Percentiles rank a stretch among this genome's conserved stretches.
These are phyloP conservation scores for Crithidia expoeki DNA, from an alignment of 208 protist genomes.

Conservation along the genomic window DNA sequence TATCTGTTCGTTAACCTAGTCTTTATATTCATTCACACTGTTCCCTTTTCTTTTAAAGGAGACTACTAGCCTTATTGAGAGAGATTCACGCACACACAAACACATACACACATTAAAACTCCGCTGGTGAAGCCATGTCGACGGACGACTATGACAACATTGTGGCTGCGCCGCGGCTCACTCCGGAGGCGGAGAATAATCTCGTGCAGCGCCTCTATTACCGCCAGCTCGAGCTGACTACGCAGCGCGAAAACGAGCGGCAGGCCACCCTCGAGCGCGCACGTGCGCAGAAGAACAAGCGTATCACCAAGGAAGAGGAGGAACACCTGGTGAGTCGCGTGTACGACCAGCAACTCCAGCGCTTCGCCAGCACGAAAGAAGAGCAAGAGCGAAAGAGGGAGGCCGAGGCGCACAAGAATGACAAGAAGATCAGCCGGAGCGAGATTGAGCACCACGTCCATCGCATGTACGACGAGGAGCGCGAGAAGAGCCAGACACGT, in stretches of 20 bases:
- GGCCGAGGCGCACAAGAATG: conserved; percentile 60
- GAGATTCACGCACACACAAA: too few relatives aligned
- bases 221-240: conserved; percentile 70
- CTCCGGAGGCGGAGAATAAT: conserved; percentile 57
- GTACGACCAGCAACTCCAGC: conserved; percentile 85
- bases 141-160: conserved; percentile 30
- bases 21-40: too few relatives aligned
- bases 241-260: conserved; percentile 67
- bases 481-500: conserved; percentile 51
- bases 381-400: conserved; percentile 61
- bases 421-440: conserved; percentile 63
- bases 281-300: conserved; percentile 31
- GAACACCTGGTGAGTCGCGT: conserved; percentile 67
- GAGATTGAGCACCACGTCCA: conserved; percentile 82
- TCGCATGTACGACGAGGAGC: conserved; percentile 82
- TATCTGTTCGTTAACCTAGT: too few relatives aligned
- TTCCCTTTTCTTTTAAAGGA: conserved; percentile 4
- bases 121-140: conserved; percentile 1
- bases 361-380: conserved; percentile 55
- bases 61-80: too few relatives aligned
- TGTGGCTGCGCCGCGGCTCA: conserved; percentile 34
- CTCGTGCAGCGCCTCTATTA: conserved; percentile 84
- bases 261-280: conserved; percentile 47
- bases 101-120: background rate
- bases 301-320: conserved; percentile 62